Evolutionary conservation across 2,329 filamentous ascomycete species (phyloP), one percentile per base, ranked within the genome.

Genomic region (Podosphaera leucotricha): DNA sequence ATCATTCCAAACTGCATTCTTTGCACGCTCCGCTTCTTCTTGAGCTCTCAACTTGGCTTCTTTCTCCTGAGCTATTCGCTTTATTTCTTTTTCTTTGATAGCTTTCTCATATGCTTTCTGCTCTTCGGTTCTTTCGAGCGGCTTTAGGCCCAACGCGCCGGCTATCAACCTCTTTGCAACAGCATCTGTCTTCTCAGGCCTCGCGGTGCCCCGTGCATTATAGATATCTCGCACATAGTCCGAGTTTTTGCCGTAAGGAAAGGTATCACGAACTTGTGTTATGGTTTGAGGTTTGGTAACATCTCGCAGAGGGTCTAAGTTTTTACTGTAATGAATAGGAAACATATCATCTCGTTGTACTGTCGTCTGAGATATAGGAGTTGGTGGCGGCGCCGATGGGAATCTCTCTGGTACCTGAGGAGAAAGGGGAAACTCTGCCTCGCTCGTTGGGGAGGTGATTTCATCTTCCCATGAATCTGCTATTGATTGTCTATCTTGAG

Each of bases 111-210:
- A 95, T 44, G 83, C 81, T 53, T 70, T 71, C 66, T 93, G 81
- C 62, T 94, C 86, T 49, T 92, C 84, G 1, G 84, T 94, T 59
- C 77, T 72, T 64, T 74, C 79, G 26, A 84, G 83, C 28, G 77
- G 75, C 55, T 77, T 75, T 44, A 94, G 72, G 0, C 90, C 90
- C 51, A 95, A 64, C 0, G 82, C 85, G 2, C 80, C 81, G 0
- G 84, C 85, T 58, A 98, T 95, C 72, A 98, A 70, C 47, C 90
- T 69, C 48, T 80, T 73, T 4, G 90, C 90, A 35, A 92, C 84
- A 0, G 85, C 83, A 48, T 92, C 92, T 49, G 86, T 92, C 66
- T 93, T 98, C 62, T 93, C 86, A 0, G 85, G 87, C 35, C 81
- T 65, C 45, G 53, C 53, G 53, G 5, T 40, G 11, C 36, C 30